phyloP scores from a whole-genome alignment of 202 grass and related monocot genomes.

The Musa balbisiana region DNA sequence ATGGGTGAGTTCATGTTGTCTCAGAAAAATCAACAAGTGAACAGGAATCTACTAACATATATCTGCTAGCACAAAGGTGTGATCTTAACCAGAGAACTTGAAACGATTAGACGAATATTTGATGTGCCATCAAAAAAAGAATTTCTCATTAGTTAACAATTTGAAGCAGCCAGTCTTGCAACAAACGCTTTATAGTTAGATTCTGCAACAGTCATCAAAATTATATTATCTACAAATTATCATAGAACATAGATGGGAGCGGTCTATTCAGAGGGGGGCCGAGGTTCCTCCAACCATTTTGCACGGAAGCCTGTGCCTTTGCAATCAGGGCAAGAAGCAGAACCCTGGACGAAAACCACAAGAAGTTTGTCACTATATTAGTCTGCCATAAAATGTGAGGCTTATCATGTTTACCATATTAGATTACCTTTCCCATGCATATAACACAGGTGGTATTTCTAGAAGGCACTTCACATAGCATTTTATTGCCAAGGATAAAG shows the following conservation, averaged over 20 bases:
- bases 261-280: background rate
- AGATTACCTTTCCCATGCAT: conserved; percentile 72
- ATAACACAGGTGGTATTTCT: conserved; percentile 74
- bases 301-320: conserved; percentile 89
- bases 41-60: no score
- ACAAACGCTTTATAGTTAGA: background rate
- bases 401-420: background rate
- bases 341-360: conserved; percentile 54
- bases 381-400: background rate
- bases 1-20: no score
- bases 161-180: background rate
- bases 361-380: background rate
- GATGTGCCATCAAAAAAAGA: background rate
- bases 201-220: background rate
- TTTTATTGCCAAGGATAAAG: conserved; percentile 88
- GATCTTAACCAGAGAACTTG: background rate
- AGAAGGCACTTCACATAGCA: conserved; percentile 87
- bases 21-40: no score
- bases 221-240: background rate
- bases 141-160: background rate
- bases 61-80: no score
- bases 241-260: background rate
- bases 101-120: background rate
- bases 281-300: conserved; percentile 77
- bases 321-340: conserved; percentile 59